phyloP scores from a whole-genome alignment of 306 rosid species.

The Vigna hirtella region DNA sequence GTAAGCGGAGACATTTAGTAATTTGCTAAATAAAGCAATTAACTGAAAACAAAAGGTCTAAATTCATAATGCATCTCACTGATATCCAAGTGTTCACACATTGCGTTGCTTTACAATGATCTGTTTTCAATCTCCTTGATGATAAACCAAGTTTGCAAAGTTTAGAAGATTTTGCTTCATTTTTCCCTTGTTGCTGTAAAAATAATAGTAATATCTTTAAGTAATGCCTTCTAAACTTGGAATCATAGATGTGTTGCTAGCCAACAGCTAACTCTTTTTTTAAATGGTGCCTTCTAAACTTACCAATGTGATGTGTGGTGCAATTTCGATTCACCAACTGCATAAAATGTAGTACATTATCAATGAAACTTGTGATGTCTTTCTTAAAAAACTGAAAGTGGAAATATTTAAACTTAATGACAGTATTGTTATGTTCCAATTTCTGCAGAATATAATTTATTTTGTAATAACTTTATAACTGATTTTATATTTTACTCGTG shows the following conservation, averaged over 20 bases:
- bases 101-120: not conserved
- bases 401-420: not conserved
- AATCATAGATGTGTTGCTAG: too few relatives aligned
- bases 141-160: not conserved
- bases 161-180: not conserved
- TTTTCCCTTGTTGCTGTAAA: not conserved
- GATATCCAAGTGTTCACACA: not conserved
- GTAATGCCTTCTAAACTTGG: too few relatives aligned
- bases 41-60: constrained; percentile 6
- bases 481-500: not conserved
- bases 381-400: not conserved
- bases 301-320: constrained; percentile 1
- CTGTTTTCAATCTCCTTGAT: not conserved
- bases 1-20: constrained; percentile 1
- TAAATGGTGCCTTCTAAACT: not conserved
- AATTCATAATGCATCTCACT: not conserved
- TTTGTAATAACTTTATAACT: not conserved
- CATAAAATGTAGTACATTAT: not conserved
- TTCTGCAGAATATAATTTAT: constrained; percentile 6
- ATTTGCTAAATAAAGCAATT: constrained; percentile 6
- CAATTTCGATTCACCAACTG: not conserved
- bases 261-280: too few relatives aligned
- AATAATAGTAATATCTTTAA: too few relatives aligned
- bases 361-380: not conserved
- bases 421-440: not conserved